Base-by-base conservation (phyloP, 805 yeast species). In the Candida pseudoglaebosa region DNA sequence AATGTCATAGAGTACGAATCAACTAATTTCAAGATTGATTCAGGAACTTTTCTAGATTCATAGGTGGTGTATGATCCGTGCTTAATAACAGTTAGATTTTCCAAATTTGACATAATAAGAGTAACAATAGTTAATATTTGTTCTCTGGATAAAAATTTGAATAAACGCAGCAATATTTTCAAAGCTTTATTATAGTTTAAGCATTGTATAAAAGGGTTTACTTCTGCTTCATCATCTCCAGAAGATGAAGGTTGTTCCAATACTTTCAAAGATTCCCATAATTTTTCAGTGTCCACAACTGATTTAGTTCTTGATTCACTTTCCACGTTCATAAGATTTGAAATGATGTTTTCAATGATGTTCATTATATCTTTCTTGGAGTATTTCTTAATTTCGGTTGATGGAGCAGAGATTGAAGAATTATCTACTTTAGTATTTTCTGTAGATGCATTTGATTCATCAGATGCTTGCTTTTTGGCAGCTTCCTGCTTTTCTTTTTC, bases 111-210 rank as follows among this genome's bases (percentile, higher is more conserved):
- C 70, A 88, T 83, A 28, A 91, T 70, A 38, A 85, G 75, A 35
- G 90, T 86, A 39, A 87, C 76, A 40, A 87, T 70, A 24, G 90
- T 82, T 44, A 85, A 70, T 48, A 85, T 79, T 56, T 87, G 91
- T 48, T 84, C 87, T 48, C 82, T 73, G 29, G 77, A 67, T 53
- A 91, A 71, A 59, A 89, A 86, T 54, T 87, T 84, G 70, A 88
- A 88, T 43, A 87, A 74, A 63, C 99, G 80, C 37, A 93, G 89
- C 67, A 91, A 80, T 26, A 88, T 75, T 61, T 88, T 90, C 69
- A 88, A 80, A 40, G 95, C 93, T 64, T 91, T 91, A 52, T 86
- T 86, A 56, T 82, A 84, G 19, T 85, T 78, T 47, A 91, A 72
- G 56, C 87, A 79, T 48, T 89, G 87, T 38, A 89, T 77, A 53